Evolutionary conservation across 306 rosid genomes (phyloP), one percentile per base, ranked within the genome.

Genomic region (Alnus glutinosa): DNA sequence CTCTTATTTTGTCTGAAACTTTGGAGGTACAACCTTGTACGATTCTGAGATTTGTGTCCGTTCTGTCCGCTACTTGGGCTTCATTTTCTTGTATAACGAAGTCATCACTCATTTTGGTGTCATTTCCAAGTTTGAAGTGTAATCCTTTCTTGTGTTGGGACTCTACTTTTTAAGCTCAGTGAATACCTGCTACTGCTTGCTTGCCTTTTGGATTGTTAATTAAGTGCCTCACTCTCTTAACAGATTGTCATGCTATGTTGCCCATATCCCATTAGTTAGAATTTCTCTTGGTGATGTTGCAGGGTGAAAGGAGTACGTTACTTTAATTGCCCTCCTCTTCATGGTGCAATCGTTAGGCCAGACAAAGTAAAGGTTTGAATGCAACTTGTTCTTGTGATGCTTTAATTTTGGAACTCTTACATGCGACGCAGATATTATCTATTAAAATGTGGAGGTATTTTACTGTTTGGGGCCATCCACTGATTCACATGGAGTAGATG

Each of bases 301-400:
- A 94, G 97, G 90, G 96, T 94, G 82, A 94, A 92, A 85, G 97
- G 94, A 82, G 81, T 84, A 16, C 91, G 93, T 73, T 92, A 92
- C 87, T 94, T 94, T 63, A 83, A 83, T 71, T 92, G 98, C 79
- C 94, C 91, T 67, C 90, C 92, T 9, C 89, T 86, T 79, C 98
- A 90, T 47, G 97, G 98, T 52, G 94, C 89, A 80, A 87, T 94
- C 81, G 88, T 94, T 77, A 87, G 94, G 85, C 93, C 97, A n/a
- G 98, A 88, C 66, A 94, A 94, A 94, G 92, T 94, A 70, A 92
- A 94, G 97, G 96, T 94, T 74, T 57, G 90, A 82, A 59, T 62
- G 39, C 46, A 67, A 46, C 39, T 48, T 70, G 54, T n/a, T 55
- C 50, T 49, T 3, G 70, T 51, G 16, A 18, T 50, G 10, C 68